Percentiles rank a stretch among this genome's conserved stretches.
Conservation (phyloP, 495 filamentous ascomycete genomes). For the Penicillium parvum region DNA sequence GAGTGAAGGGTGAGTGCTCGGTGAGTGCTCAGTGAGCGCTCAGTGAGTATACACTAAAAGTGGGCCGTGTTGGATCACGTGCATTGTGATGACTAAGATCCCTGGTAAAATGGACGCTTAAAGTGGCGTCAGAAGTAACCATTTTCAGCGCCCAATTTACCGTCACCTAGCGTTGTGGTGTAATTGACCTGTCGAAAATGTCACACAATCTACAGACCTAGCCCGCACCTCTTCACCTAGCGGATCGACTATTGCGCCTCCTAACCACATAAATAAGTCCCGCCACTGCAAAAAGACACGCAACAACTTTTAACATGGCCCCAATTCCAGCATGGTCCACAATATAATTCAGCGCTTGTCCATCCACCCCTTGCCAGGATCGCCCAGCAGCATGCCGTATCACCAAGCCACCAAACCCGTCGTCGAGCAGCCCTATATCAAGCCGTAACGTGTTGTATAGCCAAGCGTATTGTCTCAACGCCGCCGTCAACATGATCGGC, state of each 20-base stretch:
- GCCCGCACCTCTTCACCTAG: too few relatives aligned
- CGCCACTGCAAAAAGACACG: too few relatives aligned
- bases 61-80: conserved; percentile 1
- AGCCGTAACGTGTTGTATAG: background rate
- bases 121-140: too few relatives aligned
- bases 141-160: too few relatives aligned
- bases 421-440: conserved; percentile 1
- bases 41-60: conserved; percentile 1
- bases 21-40: conserved; percentile 2
- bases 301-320: too few relatives aligned
- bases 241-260: too few relatives aligned
- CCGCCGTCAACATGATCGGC: conserved; percentile 6
- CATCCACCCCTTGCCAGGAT: conserved; percentile 9
- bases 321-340: too few relatives aligned
- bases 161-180: too few relatives aligned
- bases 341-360: too few relatives aligned
- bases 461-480: conserved; percentile 3
- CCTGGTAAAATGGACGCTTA: conserved; percentile 6
- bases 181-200: too few relatives aligned
- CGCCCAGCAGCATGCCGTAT: conserved; percentile 5
- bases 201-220: too few relatives aligned
- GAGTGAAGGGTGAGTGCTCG: conserved; percentile 7
- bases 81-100: conserved; percentile 1
- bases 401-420: background rate
- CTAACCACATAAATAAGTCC: too few relatives aligned